These are phyloP conservation scores for Limtongozyma cylindracea DNA, from an alignment of 805 yeast genomes.

Conservation along the genomic window DNA sequence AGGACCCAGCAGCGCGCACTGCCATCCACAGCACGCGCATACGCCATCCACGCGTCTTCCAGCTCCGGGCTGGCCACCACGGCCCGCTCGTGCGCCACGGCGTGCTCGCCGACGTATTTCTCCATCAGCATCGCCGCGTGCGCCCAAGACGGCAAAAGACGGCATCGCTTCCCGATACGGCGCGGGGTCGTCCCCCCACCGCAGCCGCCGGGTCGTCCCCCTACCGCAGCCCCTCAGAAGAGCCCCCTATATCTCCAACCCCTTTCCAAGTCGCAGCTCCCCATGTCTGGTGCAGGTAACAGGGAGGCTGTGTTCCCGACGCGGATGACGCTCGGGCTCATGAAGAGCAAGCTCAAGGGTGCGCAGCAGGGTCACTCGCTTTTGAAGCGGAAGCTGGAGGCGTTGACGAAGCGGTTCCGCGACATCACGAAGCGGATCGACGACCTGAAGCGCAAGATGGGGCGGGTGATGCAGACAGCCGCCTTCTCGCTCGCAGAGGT, in stretches of 20 bases:
- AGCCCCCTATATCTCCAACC: neutral
- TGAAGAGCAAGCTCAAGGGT: slow-evolving; percentile 91
- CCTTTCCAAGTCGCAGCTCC: neutral
- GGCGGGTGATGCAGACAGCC: slow-evolving; percentile 94
- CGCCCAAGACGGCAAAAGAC: neutral
- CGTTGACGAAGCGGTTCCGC: slow-evolving; percentile 85
- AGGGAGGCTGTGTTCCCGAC: slow-evolving; percentile 96
- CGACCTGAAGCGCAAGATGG: slow-evolving; percentile 92
- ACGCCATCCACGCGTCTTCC: slow-evolving; percentile 18
- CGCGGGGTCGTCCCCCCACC: neutral
- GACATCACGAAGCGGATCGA: slow-evolving; percentile 88
- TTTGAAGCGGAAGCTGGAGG: slow-evolving; percentile 88
- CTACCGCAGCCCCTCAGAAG: neutral
- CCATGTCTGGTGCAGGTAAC: slow-evolving; percentile 43
- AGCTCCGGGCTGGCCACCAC: slow-evolving; percentile 10
- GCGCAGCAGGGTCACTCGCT: slow-evolving; percentile 92
- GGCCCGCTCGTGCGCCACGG: slow-evolving; percentile 10
- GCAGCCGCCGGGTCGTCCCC: neutral
- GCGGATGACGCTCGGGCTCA: slow-evolving; percentile 85
- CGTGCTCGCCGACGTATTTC: slow-evolving; percentile 1
- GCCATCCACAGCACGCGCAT: slow-evolving; percentile 10
- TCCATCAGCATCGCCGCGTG: neutral
- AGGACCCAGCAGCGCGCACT: slow-evolving; percentile 12
- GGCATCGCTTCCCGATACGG: neutral
- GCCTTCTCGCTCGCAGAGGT: slow-evolving; percentile 95